Conservation (phyloP, 2,329 filamentous ascomycete species). For the Aspergillus flavus region DNA sequence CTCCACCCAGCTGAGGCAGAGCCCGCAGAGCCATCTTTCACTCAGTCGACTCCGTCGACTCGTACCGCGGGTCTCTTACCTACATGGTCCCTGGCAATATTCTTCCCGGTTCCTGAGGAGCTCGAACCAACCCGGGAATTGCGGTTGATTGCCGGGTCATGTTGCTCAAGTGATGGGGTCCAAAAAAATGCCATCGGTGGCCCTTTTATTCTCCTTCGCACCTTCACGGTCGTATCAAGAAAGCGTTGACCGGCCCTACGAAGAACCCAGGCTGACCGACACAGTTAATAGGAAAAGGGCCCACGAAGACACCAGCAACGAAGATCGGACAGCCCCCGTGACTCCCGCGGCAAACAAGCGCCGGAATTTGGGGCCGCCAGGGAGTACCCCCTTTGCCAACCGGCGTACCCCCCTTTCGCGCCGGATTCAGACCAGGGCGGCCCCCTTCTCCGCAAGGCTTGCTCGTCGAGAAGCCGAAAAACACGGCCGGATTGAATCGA, state of each 20-base stretch:
- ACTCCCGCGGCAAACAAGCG: slow-evolving; percentile 26
- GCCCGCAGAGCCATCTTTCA: not conserved
- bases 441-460: slow-evolving; percentile 33
- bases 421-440: slow-evolving; percentile 19
- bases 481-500: slow-evolving; percentile 36
- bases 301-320: slow-evolving; percentile 15
- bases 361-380: slow-evolving; percentile 25
- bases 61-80: slow-evolving; percentile 6
- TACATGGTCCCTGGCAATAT: slow-evolving; percentile 5
- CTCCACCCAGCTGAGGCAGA: slow-evolving; percentile 13
- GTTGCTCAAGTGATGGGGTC: slow-evolving; percentile 15
- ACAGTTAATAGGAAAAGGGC: slow-evolving; percentile 25
- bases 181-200: not conserved
- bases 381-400: slow-evolving; percentile 25
- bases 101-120: slow-evolving; percentile 22
- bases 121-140: not conserved
- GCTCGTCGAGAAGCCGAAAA: slow-evolving; percentile 33
- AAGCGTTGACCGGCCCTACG: not conserved
- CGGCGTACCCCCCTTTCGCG: slow-evolving; percentile 21
- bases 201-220: not conserved
- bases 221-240: not conserved
- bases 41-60: not conserved
- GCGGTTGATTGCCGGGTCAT: slow-evolving; percentile 9
- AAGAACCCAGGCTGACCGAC: not conserved
- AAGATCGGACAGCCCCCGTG: slow-evolving; percentile 8